A percentile compares a stretch with the other conserved stretches of the same genome.
Conservation (phyloP, 164 flowering plant species). For the Nymphaea colorata region DNA sequence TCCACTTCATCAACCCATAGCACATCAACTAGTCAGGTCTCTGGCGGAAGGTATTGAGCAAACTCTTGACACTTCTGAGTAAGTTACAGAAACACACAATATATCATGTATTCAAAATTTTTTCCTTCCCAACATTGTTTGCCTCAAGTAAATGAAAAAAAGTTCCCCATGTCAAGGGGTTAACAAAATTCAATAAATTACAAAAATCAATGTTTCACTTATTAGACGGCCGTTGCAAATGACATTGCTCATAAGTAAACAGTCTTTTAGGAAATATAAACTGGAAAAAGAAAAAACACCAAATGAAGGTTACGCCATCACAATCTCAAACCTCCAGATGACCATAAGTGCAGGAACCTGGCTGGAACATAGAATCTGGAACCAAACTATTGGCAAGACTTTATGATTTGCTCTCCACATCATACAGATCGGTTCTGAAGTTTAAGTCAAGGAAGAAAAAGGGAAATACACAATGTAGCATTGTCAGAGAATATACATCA, state of each 20-base stretch:
- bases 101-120: too few species aligned
- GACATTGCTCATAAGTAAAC: background rate
- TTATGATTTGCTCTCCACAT: slow-evolving; percentile 9
- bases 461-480: background rate
- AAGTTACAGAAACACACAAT: too few species aligned
- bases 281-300: background rate
- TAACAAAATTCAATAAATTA: background rate
- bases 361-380: background rate
- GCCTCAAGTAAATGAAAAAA: background rate
- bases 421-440: slow-evolving; percentile 4
- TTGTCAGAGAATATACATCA: too few species aligned
- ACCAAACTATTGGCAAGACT: background rate
- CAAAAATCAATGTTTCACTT: background rate
- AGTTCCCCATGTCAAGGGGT: too few species aligned
- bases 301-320: background rate
- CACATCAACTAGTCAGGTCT: too few species aligned
- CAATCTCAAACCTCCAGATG: background rate
- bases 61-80: too few species aligned
- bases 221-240: background rate
- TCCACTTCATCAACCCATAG: too few species aligned
- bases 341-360: background rate
- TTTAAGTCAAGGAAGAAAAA: background rate
- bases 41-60: too few species aligned
- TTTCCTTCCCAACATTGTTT: background rate
- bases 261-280: background rate